Conservation (phyloP, 371 early-diverging fungal genomes). For the Cokeromyces recurvatus region DNA sequence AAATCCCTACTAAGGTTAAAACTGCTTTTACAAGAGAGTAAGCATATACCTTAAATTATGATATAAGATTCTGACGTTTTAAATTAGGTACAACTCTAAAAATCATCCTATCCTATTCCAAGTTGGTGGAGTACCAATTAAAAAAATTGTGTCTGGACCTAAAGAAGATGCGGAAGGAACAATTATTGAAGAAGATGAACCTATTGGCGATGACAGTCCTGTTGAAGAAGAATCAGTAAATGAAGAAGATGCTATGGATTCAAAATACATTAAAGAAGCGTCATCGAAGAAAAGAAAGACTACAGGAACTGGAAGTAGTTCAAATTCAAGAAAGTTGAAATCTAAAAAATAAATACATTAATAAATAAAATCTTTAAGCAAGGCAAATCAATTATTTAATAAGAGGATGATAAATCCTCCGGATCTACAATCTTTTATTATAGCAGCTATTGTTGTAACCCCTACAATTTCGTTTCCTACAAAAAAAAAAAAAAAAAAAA, state of each 20-base stretch:
- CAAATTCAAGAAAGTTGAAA: too few relatives aligned
- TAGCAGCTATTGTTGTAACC: too few relatives aligned
- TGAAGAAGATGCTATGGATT: constrained; percentile 3
- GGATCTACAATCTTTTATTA: too few relatives aligned
- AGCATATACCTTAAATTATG: constrained; percentile 13
- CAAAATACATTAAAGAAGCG: too few relatives aligned
- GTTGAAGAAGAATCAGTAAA: constrained; percentile 52
- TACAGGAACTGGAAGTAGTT: too few relatives aligned
- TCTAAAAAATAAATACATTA: too few relatives aligned
- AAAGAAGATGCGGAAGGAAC: constrained; percentile 63
- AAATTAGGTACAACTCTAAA: constrained; percentile 65
- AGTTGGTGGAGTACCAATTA: constrained; percentile 32
- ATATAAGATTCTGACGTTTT: not conserved
- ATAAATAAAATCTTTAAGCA: too few relatives aligned
- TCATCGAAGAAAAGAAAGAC: too few relatives aligned
- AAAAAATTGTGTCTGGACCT: constrained; percentile 30
- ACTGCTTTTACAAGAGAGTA: constrained; percentile 77
- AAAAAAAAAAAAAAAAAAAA: too few relatives aligned
- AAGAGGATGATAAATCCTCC: too few relatives aligned
- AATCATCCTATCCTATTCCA: constrained; percentile 72
- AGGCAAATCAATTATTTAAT: too few relatives aligned
- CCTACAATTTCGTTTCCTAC: too few relatives aligned
- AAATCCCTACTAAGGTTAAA: constrained; percentile 73
- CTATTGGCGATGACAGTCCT: constrained; percentile 49
- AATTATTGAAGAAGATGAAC: constrained; percentile 63